Percentiles rank a stretch among this genome's conserved stretches.
Evolutionary conservation across 2,329 filamentous ascomycete species (phyloP).

Genomic region (Colletotrichum cereale): DNA sequence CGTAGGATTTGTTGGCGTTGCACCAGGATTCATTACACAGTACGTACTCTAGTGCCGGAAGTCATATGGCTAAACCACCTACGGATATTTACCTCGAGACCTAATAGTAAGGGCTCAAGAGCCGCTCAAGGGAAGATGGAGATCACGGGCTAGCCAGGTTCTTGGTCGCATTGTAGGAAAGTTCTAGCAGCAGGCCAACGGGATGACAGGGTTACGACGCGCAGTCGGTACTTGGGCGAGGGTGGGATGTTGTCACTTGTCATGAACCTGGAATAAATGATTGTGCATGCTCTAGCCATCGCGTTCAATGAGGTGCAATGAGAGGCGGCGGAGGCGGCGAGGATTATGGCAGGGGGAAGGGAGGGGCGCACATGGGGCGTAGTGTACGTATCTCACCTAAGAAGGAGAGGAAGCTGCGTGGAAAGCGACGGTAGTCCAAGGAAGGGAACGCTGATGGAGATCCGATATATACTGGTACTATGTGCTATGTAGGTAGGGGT

Average conservation of each 20-base stretch:
- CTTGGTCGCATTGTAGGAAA: conserved; percentile 18
- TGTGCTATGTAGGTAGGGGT: neutral
- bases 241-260: conserved; percentile 38
- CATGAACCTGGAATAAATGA: conserved; percentile 36
- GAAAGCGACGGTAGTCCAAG: conserved; percentile 32
- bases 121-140: conserved; percentile 4
- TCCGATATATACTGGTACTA: conserved; percentile 28
- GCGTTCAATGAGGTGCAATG: conserved; percentile 14
- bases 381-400: neutral
- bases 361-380: neutral
- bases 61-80: neutral
- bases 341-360: conserved; percentile 10
- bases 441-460: conserved; percentile 35
- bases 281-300: conserved; percentile 16
- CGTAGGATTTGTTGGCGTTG: neutral
- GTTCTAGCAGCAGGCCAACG: neutral
- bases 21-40: neutral
- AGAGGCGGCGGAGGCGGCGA: conserved; percentile 20
- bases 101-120: neutral
- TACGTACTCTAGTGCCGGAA: conserved; percentile 11
- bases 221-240: conserved; percentile 1
- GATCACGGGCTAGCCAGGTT: conserved; percentile 23
- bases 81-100: no score
- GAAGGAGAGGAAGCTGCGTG: conserved; percentile 15
- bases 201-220: conserved; percentile 2